Evolutionary conservation across 345 rosid genomes (phyloP).

Genomic region (Eucalyptus curtisii): DNA sequence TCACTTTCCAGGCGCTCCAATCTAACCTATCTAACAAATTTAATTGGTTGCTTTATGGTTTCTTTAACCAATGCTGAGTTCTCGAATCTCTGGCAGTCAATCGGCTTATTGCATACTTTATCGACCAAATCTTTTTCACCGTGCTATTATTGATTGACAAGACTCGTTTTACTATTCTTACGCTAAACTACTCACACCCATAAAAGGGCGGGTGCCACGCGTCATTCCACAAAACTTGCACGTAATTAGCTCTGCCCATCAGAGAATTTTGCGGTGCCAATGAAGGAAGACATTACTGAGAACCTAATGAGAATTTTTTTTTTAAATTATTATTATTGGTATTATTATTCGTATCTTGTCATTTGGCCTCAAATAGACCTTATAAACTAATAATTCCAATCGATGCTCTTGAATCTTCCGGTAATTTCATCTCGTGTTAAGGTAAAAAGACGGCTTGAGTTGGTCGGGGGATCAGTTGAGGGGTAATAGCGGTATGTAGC

Average conservation of each 20-base stretch:
- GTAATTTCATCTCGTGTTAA: neutral
- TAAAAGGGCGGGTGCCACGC: neutral
- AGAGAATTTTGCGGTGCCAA: neutral
- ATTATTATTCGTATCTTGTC: neutral
- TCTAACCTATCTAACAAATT: neutral
- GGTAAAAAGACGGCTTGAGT: neutral
- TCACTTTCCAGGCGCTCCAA: neutral
- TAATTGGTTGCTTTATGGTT: neutral
- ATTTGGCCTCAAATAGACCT: neutral
- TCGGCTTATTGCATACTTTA: neutral
- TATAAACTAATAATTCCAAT: neutral
- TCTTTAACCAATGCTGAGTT: neutral
- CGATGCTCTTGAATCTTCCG: neutral
- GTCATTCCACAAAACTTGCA: neutral
- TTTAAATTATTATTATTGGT: neutral
- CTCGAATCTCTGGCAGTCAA: neutral
- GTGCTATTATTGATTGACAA: neutral
- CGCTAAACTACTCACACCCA: neutral
- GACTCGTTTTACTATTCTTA: neutral
- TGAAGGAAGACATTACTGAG: neutral
- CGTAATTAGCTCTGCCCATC: neutral
- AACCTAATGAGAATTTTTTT: neutral
- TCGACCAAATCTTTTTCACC: neutral
- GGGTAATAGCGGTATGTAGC: neutral
- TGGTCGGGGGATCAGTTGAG: neutral